Evolutionary conservation across 2,329 filamentous ascomycete genomes (phyloP), one percentile per base, ranked within the genome.

Genomic region (Keithomyces neogunnii): DNA sequence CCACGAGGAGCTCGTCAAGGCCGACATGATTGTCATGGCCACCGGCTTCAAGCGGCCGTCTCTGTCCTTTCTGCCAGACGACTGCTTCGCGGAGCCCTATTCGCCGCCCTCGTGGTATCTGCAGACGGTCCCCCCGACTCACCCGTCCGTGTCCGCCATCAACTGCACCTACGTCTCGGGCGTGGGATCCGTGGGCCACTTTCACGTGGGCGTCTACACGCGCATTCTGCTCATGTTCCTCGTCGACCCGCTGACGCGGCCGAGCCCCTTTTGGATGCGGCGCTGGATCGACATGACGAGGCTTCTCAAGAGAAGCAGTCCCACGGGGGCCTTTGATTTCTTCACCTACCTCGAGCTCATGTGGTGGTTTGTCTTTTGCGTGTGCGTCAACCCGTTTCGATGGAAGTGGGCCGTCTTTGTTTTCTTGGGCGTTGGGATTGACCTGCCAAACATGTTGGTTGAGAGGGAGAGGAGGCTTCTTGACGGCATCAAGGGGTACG

Each of bases 331-430:
- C 0, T 92, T 95, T 60, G 88, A 95, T 64, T 95, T 95, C 71
- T 93, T 95, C 64, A 95, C 89, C 0, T 95, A 95, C 60, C 76
- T 86, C 0, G 89, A 95, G 67, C 71, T 95, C 48, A 63, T 93
- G 4, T 95, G 88, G 74, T 95, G 89, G 89, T 93, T 92, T 57
- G 65, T 82, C 5, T 95, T 93, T 62, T 85, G 85, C 51, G 82
- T 92, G 42, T 71, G 77, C 4, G 77, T 93, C 60, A 95, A 95
- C 62, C 89, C 89, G 0, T 95, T 95, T 67, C 73, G 89, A 7
- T 95, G 89, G 88, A 95, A 95, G 72, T 95, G 89, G 89, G 87
- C 85, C 0, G 64, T 84, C 0, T 95, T 95, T 63, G 88, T 95
- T 13, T 84, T 95, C 60, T 86, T 86, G 53, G 89, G 89, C 0